Percentiles rank a stretch among this genome's conserved stretches.
phyloP scores from a whole-genome alignment of 805 yeast genomes.

The Saccharomyces jurei region DNA sequence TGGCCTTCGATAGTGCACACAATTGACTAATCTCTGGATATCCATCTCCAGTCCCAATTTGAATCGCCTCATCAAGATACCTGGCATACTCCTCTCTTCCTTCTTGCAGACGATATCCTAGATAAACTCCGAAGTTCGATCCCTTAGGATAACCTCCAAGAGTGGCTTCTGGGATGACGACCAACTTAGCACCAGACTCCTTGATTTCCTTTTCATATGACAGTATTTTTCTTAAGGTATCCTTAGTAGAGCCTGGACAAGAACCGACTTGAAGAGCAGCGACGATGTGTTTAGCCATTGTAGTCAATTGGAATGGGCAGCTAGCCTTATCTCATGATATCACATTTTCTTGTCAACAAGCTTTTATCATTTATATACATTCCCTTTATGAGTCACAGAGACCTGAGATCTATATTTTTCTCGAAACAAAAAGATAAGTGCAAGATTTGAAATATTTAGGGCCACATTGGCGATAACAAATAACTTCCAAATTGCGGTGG shows the following conservation, averaged over 20 bases:
- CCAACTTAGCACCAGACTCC: constrained; percentile 29
- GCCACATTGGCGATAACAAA: neutral
- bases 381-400: neutral
- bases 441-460: neutral
- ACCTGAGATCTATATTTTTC: neutral
- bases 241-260: constrained; percentile 33
- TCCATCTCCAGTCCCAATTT: constrained; percentile 28
- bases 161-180: constrained; percentile 40
- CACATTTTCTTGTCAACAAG: neutral
- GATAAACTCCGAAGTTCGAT: constrained; percentile 34
- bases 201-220: constrained; percentile 33
- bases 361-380: neutral
- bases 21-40: constrained; percentile 30
- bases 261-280: constrained; percentile 39
- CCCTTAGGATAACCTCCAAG: constrained; percentile 44
- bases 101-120: constrained; percentile 36
- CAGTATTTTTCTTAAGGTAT: constrained; percentile 33
- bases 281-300: constrained; percentile 28
- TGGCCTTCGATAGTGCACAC: constrained; percentile 29
- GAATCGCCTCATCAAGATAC: constrained; percentile 32
- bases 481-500: neutral
- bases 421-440: neutral
- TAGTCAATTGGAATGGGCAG: constrained; percentile 4
- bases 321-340: neutral
- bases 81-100: constrained; percentile 36